phyloP scores from a whole-genome alignment of 2,329 filamentous ascomycete species.

The Polychaeton citri region DNA sequence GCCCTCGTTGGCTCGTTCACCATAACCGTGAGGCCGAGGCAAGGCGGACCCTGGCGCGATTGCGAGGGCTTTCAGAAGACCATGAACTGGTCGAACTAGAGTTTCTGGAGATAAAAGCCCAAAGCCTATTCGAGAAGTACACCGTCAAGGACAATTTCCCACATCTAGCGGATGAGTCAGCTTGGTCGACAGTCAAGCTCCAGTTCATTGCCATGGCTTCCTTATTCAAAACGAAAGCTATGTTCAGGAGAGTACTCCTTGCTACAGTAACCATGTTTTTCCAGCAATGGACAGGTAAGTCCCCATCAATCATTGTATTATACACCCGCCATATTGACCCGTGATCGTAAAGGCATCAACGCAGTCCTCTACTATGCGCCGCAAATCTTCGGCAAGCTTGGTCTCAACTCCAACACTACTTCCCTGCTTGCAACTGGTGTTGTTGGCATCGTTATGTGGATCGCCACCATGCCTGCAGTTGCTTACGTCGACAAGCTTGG shows the following conservation, averaged over 20 bases:
- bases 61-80: constrained; percentile 48
- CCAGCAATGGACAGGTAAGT: constrained; percentile 39
- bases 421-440: constrained; percentile 58
- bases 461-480: constrained; percentile 54
- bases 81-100: constrained; percentile 61
- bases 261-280: constrained; percentile 36
- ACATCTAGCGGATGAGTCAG: constrained; percentile 44
- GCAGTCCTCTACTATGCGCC: constrained; percentile 37
- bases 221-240: constrained; percentile 51
- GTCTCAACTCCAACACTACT: constrained; percentile 31
- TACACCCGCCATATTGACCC: too few species aligned
- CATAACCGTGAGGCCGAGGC: constrained; percentile 57
- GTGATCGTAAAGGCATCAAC: constrained; percentile 24
- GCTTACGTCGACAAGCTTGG: constrained; percentile 55
- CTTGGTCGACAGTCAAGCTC: constrained; percentile 48
- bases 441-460: constrained; percentile 57
- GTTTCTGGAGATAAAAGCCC: constrained; percentile 72
- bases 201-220: constrained; percentile 55
- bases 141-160: constrained; percentile 56
- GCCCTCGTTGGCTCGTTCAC: constrained; percentile 61
- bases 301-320: constrained; percentile 4
- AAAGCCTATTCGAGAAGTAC: constrained; percentile 64
- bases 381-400: constrained; percentile 34
- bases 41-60: constrained; percentile 45
- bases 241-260: constrained; percentile 53